Evolutionary conservation across 2,329 filamentous ascomycete genomes (phyloP).

Genomic region (Hypoxylon sp.): DNA sequence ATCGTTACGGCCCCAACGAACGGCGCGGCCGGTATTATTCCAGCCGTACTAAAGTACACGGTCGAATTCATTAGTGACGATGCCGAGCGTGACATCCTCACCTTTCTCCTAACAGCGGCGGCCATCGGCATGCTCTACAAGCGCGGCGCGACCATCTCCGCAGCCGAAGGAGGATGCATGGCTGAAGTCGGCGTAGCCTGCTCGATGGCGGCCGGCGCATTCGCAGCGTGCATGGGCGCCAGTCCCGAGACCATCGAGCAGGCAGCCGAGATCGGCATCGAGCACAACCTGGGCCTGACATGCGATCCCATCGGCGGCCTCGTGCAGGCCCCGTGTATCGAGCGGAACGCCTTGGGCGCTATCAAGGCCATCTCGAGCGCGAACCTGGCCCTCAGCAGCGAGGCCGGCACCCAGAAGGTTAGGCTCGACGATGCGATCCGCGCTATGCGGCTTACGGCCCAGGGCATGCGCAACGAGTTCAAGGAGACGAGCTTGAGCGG

Average conservation of each 20-base stretch:
- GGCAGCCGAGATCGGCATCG: constrained; percentile 67
- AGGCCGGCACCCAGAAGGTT: constrained; percentile 63
- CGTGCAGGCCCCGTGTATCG: constrained; percentile 67
- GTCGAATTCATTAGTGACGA: constrained; percentile 67
- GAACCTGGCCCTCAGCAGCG: constrained; percentile 64
- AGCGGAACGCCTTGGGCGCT: constrained; percentile 66
- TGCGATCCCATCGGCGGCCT: constrained; percentile 67
- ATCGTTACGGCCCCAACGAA: constrained; percentile 68
- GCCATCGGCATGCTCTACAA: constrained; percentile 69
- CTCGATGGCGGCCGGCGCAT: constrained; percentile 66
- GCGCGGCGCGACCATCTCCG: constrained; percentile 66
- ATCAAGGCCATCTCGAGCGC: constrained; percentile 67
- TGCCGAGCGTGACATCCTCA: constrained; percentile 64
- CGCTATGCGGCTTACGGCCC: constrained; percentile 65
- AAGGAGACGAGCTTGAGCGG: constrained; percentile 68
- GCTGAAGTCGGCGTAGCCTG: constrained; percentile 68
- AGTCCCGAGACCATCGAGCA: constrained; percentile 66
- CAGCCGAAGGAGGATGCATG: constrained; percentile 68
- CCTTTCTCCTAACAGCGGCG: constrained; percentile 65
- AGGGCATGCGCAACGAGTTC: constrained; percentile 68
- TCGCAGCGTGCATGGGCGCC: constrained; percentile 68
- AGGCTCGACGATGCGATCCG: constrained; percentile 66
- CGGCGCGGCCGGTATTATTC: constrained; percentile 67
- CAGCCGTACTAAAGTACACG: constrained; percentile 66
- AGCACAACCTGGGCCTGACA: constrained; percentile 66